phyloP scores from a whole-genome alignment of 2,329 filamentous ascomycete species.

The Fusarium oligoseptatum region DNA sequence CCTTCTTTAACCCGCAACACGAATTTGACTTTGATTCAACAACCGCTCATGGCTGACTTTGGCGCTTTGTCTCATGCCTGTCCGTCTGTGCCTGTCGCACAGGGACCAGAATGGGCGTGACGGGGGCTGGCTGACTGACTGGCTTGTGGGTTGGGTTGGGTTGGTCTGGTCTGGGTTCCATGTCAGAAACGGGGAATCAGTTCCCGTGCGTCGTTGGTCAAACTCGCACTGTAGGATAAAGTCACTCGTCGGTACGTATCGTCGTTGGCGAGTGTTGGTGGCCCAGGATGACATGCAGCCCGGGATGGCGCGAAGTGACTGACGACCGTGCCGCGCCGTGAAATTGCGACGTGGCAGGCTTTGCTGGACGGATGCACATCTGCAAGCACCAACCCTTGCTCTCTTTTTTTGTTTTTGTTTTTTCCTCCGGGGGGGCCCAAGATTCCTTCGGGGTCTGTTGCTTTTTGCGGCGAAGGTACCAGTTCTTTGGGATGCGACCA shows the following conservation, averaged over 20 bases:
- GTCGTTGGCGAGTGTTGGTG: conserved; percentile 26
- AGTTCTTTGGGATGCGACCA: conserved; percentile 19
- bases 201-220: conserved; percentile 4
- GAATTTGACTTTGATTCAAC: conserved; percentile 2
- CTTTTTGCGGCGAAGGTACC: conserved; percentile 10
- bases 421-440: not conserved
- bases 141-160: conserved; percentile 27
- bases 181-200: conserved; percentile 26
- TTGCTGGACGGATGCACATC: conserved; percentile 31
- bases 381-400: conserved; percentile 30
- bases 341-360: conserved; percentile 50
- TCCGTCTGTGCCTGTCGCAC: conserved; percentile 1
- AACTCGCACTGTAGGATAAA: conserved; percentile 39
- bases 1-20: not conserved
- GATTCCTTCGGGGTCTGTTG: conserved; percentile 13
- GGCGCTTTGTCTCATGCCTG: not conserved
- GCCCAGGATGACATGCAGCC: conserved; percentile 48
- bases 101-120: conserved; percentile 17
- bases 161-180: not conserved
- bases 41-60: not conserved
- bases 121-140: conserved; percentile 36
- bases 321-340: conserved; percentile 46
- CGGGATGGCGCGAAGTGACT: conserved; percentile 46
- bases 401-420: conserved; percentile 13
- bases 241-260: conserved; percentile 28